Percentiles rank a stretch among this genome's conserved stretches.
phyloP scores from a whole-genome alignment of 305 asterid species.

The Ajuga reptans region DNA sequence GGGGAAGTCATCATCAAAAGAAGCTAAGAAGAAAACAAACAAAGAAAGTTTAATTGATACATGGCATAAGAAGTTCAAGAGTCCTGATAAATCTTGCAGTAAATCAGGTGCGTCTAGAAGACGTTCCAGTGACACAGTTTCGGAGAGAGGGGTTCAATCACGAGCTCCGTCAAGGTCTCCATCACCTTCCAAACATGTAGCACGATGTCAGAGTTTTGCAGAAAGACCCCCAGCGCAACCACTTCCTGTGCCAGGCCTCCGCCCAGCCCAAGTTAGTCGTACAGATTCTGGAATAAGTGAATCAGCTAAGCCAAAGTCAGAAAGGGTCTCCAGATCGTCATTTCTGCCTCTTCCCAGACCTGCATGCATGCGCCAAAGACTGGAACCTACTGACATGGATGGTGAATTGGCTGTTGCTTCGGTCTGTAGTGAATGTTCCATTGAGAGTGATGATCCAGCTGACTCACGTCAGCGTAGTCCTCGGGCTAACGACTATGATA shows the following conservation, averaged over 20 bases:
- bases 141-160: slow-evolving; percentile 77
- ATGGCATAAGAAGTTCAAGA: slow-evolving; percentile 66
- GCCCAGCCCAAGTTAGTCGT: slow-evolving; percentile 41
- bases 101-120: slow-evolving; percentile 72
- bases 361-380: slow-evolving; percentile 62
- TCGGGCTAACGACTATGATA: slow-evolving; percentile 65
- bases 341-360: slow-evolving; percentile 77
- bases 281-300: slow-evolving; percentile 55
- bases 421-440: slow-evolving; percentile 70
- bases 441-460: slow-evolving; percentile 76
- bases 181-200: slow-evolving; percentile 89
- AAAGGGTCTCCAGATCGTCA: slow-evolving; percentile 53
- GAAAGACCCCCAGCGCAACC: slow-evolving; percentile 85
- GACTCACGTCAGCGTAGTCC: slow-evolving; percentile 84
- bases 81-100: slow-evolving; percentile 64
- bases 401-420: slow-evolving; percentile 66
- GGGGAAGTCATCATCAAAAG: slow-evolving; percentile 86
- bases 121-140: slow-evolving; percentile 55
- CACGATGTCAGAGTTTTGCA: slow-evolving; percentile 90
- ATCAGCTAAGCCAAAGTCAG: slow-evolving; percentile 45
- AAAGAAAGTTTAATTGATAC: slow-evolving; percentile 81
- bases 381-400: slow-evolving; percentile 59
- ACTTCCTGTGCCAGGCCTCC: slow-evolving; percentile 72
- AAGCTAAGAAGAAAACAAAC: slow-evolving; percentile 63
- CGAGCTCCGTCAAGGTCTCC: slow-evolving; percentile 76